phyloP scores from a whole-genome alignment of 129 eudicot genomes.

The Pittosporum tobira region DNA sequence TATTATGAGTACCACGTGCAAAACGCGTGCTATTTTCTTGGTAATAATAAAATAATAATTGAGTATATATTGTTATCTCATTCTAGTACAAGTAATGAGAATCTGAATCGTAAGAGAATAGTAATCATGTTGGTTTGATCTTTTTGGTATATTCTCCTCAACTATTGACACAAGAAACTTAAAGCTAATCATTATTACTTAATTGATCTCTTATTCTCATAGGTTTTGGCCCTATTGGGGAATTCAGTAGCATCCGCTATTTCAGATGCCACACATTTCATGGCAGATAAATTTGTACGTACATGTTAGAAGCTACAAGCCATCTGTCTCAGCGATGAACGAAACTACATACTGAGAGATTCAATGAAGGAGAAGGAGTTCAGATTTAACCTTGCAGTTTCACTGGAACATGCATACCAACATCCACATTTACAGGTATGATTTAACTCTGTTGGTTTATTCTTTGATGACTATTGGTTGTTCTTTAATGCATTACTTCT shows the following conservation, averaged over 20 bases:
- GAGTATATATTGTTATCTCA: too few species aligned
- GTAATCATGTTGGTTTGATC: too few species aligned
- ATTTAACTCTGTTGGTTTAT: background rate
- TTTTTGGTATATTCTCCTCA: background rate
- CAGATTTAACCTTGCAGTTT: conserved; percentile 58
- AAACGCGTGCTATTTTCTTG: too few species aligned
- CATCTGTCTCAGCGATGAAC: too few species aligned
- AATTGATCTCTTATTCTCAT: conserved; percentile 12
- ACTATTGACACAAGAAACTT: too few species aligned
- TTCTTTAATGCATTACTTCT: background rate
- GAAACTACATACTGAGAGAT: conserved; percentile 66
- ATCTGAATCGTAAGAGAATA: too few species aligned
- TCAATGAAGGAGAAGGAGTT: conserved; percentile 64
- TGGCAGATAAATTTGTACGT: conserved; percentile 76
- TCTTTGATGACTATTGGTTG: background rate
- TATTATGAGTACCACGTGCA: too few species aligned
- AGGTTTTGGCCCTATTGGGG: conserved; percentile 60
- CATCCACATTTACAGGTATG: conserved; percentile 61
- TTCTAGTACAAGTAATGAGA: too few species aligned
- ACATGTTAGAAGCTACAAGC: conserved; percentile 93
- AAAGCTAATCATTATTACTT: too few species aligned
- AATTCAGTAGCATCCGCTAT: conserved; percentile 49
- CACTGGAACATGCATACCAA: conserved; percentile 51
- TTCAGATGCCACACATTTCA: conserved; percentile 80
- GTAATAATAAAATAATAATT: too few species aligned